Percentiles rank a stretch among this genome's conserved stretches.
These are phyloP conservation scores for Colletotrichum sp. DNA, from an alignment of 2,329 filamentous ascomycete genomes.

Conservation along the genomic window DNA sequence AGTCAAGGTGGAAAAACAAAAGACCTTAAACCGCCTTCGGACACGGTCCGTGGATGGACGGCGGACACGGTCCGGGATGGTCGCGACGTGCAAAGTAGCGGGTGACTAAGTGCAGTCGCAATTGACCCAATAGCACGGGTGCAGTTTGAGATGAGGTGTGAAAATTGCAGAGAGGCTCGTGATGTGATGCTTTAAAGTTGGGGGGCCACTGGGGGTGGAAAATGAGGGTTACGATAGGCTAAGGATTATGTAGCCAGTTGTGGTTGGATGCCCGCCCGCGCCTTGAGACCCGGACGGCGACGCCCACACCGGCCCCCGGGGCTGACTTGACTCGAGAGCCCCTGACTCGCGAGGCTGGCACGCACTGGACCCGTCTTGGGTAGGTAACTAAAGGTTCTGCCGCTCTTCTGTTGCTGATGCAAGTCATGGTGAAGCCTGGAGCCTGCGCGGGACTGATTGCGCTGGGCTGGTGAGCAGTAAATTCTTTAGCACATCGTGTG, in stretches of 20 bases:
- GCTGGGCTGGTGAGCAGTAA: neutral
- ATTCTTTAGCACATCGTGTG: neutral
- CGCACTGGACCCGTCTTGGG: neutral
- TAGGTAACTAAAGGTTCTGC: neutral
- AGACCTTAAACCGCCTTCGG: neutral
- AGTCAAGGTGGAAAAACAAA: neutral
- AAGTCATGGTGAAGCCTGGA: neutral
- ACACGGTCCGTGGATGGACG: neutral
- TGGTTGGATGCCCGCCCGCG: slow-evolving; percentile 17
- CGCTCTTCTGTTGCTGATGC: neutral
- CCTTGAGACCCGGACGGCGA: neutral
- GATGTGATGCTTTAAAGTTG: slow-evolving; percentile 21
- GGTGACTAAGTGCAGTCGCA: slow-evolving; percentile 7
- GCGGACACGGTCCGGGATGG: neutral
- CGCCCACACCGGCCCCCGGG: slow-evolving; percentile 5
- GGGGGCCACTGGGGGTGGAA: neutral
- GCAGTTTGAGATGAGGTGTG: slow-evolving; percentile 18
- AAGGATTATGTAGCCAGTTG: slow-evolving; percentile 17
- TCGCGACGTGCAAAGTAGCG: neutral
- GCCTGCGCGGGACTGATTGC: neutral
- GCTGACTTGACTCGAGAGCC: slow-evolving; percentile 16
- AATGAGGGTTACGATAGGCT: slow-evolving; percentile 14
- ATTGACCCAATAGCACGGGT: slow-evolving; percentile 15
- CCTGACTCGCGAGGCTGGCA: slow-evolving; percentile 20
- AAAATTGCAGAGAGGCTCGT: slow-evolving; percentile 19